Evolutionary conservation across 2,329 filamentous ascomycete species (phyloP), one percentile per base, ranked within the genome.

Genomic region (Cladobotryum protrusum): DNA sequence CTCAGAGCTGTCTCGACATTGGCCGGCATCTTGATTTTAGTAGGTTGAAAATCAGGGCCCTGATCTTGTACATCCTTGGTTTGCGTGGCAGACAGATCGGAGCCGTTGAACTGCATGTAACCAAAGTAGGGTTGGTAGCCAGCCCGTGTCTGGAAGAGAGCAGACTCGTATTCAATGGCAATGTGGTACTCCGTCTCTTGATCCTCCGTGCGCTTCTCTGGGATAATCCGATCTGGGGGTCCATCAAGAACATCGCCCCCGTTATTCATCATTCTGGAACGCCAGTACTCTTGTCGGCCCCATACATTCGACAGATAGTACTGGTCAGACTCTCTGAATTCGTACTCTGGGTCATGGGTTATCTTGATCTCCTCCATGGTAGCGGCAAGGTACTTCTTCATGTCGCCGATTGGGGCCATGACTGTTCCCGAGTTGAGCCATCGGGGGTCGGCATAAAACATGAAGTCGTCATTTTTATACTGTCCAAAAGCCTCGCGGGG

Each of bases 381-480:
- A 6, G 57, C 63, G 5, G 57, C 43, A 19, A 67, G 53, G 9
- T 64, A 57, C 11, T 51, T 56, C 46, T 55, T 59, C 49, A 67
- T 6, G 19, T 67, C 62, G 5, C 56, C 57, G 15, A 69, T 54
- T 1, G 70, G 70, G 1, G 69, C 72, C 43, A 74, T 71, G 20
- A 73, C 64, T 14, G 71, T 72, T n/a, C 72, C 72, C 4, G 72
- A 74, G 58, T 74, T 74, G 33, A 74, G 61, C 63, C 65, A 74
- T 17, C 66, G 65, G 7, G 71, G 67, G 32, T 68, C 64, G n/a
- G 61, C 59, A 36, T 59, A 59, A 14, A 49, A 37, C 47, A 63
- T 57, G 3, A 63, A 59, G 8, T 67, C 65, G 11, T 59, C 59
- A 39, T 66, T 65, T 3, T 62, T 63, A 32, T 65, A 55, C 8